A percentile compares a stretch with the other conserved stretches of the same genome.
These are phyloP conservation scores for Ophiorrhiza pumila DNA, from an alignment of 257 asterid genomes.

Conservation along the genomic window DNA sequence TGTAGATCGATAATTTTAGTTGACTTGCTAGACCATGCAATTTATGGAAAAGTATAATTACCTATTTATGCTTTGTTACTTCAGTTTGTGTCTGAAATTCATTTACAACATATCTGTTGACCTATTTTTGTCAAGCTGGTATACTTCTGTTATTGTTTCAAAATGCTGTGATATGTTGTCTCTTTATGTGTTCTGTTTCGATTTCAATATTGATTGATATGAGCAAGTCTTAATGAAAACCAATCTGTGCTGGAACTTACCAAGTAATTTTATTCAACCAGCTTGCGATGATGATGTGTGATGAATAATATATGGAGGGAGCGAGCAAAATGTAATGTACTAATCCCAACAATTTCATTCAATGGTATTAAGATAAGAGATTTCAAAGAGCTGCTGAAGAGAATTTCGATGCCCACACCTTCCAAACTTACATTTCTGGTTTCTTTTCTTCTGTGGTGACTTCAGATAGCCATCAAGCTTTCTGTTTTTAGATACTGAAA, in stretches of 20 bases:
- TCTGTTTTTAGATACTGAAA: not conserved
- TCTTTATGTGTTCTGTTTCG: not conserved
- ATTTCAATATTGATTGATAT: not conserved
- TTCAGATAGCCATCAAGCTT: not conserved
- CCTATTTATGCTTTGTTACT: not conserved
- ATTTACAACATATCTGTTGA: not conserved
- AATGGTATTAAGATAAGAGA: slow-evolving; percentile 32
- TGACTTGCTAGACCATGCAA: not conserved
- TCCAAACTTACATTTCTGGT: slow-evolving; percentile 21
- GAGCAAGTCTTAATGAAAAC: not conserved
- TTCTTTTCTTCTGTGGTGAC: not conserved
- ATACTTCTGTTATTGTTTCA: not conserved
- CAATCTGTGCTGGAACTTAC: slow-evolving; percentile 29
- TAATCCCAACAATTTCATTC: slow-evolving; percentile 28
- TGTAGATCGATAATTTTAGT: slow-evolving; percentile 6
- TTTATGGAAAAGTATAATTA: not conserved
- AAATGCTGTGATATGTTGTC: not conserved
- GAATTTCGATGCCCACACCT: slow-evolving; percentile 18
- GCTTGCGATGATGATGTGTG: slow-evolving; percentile 88
- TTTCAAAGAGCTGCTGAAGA: slow-evolving; percentile 41
- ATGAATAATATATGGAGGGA: slow-evolving; percentile 55
- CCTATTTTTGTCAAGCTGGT: not conserved
- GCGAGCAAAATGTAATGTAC: slow-evolving; percentile 27
- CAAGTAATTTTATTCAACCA: slow-evolving; percentile 46
- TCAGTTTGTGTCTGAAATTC: not conserved